These are phyloP conservation scores for Russula ochroleuca DNA, from an alignment of 768 basidiomycete species.

Conservation along the genomic window DNA sequence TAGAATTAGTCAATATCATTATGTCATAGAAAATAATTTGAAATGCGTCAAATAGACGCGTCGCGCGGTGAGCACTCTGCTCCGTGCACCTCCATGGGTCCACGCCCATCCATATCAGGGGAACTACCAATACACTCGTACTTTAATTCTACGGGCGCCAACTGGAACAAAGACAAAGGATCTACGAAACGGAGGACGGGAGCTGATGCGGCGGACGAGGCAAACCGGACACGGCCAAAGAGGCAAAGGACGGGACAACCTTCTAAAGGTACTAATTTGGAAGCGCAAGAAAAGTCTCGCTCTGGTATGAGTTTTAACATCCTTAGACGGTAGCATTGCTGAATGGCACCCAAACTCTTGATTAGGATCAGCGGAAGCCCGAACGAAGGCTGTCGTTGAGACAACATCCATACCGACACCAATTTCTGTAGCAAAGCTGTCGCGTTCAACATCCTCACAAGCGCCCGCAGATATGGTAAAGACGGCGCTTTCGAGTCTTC, in stretches of 20 bases:
- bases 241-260: conserved; percentile 2
- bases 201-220: background rate
- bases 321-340: background rate
- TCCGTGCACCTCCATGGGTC: conserved; percentile 5
- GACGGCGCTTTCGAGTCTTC: background rate
- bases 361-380: background rate
- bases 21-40: conserved; percentile 10
- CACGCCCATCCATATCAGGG: conserved; percentile 21
- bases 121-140: conserved; percentile 21
- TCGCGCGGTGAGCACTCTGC: conserved; percentile 3
- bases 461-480: conserved; percentile 1
- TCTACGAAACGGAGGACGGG: conserved; percentile 15
- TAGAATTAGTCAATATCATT: background rate
- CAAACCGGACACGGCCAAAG: conserved; percentile 2
- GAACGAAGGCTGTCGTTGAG: background rate
- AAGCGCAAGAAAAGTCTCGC: background rate
- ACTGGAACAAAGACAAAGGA: conserved; percentile 10
- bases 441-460: background rate
- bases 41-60: conserved; percentile 8
- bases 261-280: background rate
- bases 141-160: conserved; percentile 1
- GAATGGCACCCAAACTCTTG: background rate
- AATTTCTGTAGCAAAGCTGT: conserved; percentile 3
- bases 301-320: background rate
- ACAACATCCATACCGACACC: conserved; percentile 17